Conservation (phyloP, 345 rosid genomes). For the Lagerstroemia speciosa region DNA sequence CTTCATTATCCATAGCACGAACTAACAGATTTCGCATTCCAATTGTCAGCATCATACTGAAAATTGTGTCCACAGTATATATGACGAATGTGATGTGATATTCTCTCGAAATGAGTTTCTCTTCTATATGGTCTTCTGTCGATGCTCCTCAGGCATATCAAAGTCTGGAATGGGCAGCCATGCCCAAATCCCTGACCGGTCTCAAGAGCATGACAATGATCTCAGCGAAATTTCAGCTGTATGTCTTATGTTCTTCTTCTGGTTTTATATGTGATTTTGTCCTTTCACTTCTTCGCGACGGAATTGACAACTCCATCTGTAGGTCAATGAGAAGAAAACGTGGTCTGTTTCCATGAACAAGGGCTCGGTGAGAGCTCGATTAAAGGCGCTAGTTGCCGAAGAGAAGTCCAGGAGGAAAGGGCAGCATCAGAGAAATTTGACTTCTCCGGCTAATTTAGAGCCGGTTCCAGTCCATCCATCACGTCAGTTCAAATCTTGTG, state of each 20-base stretch:
- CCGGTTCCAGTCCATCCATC: slow-evolving; percentile 18
- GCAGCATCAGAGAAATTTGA: slow-evolving; percentile 37
- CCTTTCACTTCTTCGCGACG: background rate
- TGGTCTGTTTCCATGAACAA: slow-evolving; percentile 24
- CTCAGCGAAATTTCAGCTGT: background rate
- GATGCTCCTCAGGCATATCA: background rate
- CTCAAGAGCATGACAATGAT: background rate
- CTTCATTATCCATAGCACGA: background rate
- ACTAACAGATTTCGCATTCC: background rate
- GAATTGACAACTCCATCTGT: background rate
- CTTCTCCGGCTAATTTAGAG: slow-evolving; percentile 30
- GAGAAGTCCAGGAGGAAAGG: slow-evolving; percentile 51
- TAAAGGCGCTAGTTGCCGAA: slow-evolving; percentile 48
- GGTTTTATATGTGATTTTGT: background rate
- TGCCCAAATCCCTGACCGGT: background rate
- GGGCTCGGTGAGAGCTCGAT: slow-evolving; percentile 47
- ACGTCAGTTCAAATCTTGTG: slow-evolving; percentile 6
- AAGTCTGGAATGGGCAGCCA: background rate
- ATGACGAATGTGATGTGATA: background rate
- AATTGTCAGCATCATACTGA: too few species aligned
- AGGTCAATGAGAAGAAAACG: slow-evolving; percentile 29
- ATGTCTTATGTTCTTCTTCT: background rate
- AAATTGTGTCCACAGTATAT: background rate
- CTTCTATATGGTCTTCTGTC: background rate
- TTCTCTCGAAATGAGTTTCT: background rate